A percentile compares a stretch with the other conserved stretches of the same genome.
Conservation (phyloP, 768 basidiomycete genomes). For the Psilocybe azurescens region DNA sequence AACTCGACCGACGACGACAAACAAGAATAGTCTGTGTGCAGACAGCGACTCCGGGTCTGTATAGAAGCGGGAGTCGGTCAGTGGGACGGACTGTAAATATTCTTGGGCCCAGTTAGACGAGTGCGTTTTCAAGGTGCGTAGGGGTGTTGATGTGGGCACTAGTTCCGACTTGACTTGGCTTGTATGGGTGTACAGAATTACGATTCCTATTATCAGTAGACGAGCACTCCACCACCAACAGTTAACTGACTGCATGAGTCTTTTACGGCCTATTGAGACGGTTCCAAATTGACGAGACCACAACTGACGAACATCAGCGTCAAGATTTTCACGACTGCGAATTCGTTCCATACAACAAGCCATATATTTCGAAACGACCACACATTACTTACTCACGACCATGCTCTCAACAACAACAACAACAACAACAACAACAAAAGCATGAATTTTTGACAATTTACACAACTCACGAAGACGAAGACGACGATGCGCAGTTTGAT, state of each 20-base stretch:
- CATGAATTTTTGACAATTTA: not conserved
- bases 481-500: slow-evolving; percentile 1
- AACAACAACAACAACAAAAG: not conserved
- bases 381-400: not conserved
- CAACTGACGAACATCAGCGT: not conserved
- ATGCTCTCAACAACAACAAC: not conserved
- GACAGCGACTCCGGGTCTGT: no score
- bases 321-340: no score
- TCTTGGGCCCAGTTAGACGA: no score
- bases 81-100: no score
- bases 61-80: no score
- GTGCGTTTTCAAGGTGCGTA: no score
- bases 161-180: no score
- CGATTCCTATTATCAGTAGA: not conserved
- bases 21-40: no score
- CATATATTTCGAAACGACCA: not conserved
- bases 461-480: slow-evolving; percentile 1
- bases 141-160: no score
- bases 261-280: slow-evolving; percentile 5
- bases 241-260: slow-evolving; percentile 1
- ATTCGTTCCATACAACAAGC: not conserved
- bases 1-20: no score
- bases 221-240: not conserved
- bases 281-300: not conserved
- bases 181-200: not conserved